Evolutionary conservation across 139 green algal species (phyloP).

Genomic region (Tetradesmus obliquus): DNA sequence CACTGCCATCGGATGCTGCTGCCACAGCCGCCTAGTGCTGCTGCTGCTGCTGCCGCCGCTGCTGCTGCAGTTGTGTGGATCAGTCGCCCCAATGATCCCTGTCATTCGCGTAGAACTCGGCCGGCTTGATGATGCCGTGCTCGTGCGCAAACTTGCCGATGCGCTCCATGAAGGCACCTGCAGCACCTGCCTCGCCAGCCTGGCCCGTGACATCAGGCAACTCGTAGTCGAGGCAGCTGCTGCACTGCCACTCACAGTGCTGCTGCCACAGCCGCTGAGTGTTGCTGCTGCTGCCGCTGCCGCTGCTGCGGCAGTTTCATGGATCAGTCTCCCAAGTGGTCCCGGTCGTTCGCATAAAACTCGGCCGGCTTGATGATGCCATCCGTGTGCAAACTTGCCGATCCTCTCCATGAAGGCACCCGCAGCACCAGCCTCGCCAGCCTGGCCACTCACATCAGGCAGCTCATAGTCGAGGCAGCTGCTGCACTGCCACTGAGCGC

Average conservation of each 20-base stretch:
- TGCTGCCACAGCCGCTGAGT: not conserved
- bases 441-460: not conserved
- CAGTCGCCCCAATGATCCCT: conserved; percentile 39
- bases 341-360: conserved; percentile 35
- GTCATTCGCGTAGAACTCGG: conserved; percentile 41
- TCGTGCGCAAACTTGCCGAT: conserved; percentile 63
- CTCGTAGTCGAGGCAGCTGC: conserved; percentile 36
- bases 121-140: conserved; percentile 47
- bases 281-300: not conserved
- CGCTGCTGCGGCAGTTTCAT: too few relatives aligned
- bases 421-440: not conserved
- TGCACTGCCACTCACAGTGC: not conserved
- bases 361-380: conserved; percentile 39
- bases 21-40: not conserved
- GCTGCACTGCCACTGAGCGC: not conserved
- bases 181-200: not conserved
- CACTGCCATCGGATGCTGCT: not conserved
- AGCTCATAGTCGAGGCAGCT: conserved; percentile 34
- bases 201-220: not conserved
- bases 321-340: conserved; percentile 42
- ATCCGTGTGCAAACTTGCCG: conserved; percentile 62
- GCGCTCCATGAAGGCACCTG: conserved; percentile 54
- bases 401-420: conserved; percentile 57
- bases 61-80: not conserved
- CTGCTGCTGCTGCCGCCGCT: too few relatives aligned